Evolutionary conservation across 768 basidiomycete genomes (phyloP).

Genomic region (Leccinum broughii): DNA sequence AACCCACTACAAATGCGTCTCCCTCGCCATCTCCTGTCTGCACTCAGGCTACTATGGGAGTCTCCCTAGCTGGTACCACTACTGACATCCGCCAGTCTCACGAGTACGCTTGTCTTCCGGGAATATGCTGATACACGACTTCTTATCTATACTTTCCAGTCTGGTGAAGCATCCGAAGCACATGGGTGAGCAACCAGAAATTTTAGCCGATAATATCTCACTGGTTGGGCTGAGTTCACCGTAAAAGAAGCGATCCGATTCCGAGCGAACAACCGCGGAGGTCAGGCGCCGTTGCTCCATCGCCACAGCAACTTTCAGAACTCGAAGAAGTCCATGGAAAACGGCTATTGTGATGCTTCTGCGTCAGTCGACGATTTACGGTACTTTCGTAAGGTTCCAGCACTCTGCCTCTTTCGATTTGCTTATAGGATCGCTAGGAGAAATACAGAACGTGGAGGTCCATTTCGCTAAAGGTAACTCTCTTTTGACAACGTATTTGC

Average conservation of each 20-base stretch:
- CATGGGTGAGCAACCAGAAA: constrained; percentile 35
- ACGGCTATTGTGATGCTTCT: too few relatives aligned
- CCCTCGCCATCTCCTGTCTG: too few relatives aligned
- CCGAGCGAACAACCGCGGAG: neutral
- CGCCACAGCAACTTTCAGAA: too few relatives aligned
- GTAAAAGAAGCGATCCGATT: neutral
- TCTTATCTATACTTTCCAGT: neutral
- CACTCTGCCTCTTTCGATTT: neutral
- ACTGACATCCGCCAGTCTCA: neutral
- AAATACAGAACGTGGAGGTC: constrained; percentile 56
- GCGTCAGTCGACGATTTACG: too few relatives aligned
- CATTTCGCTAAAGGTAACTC: constrained; percentile 55
- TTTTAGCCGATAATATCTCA: neutral
- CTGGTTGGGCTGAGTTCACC: neutral
- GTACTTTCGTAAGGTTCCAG: neutral
- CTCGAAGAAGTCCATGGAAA: too few relatives aligned
- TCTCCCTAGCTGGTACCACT: too few relatives aligned
- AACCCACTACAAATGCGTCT: too few relatives aligned
- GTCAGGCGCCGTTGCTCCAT: too few relatives aligned
- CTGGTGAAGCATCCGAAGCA: constrained; percentile 36
- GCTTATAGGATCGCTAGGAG: constrained; percentile 36
- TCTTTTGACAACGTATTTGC: neutral
- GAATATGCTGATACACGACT: neutral
- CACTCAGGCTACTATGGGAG: too few relatives aligned
- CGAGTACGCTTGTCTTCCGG: neutral